A percentile compares a stretch with the other conserved stretches of the same genome.
phyloP scores from a whole-genome alignment of 257 asterid species.

The Coffea eugenioides region DNA sequence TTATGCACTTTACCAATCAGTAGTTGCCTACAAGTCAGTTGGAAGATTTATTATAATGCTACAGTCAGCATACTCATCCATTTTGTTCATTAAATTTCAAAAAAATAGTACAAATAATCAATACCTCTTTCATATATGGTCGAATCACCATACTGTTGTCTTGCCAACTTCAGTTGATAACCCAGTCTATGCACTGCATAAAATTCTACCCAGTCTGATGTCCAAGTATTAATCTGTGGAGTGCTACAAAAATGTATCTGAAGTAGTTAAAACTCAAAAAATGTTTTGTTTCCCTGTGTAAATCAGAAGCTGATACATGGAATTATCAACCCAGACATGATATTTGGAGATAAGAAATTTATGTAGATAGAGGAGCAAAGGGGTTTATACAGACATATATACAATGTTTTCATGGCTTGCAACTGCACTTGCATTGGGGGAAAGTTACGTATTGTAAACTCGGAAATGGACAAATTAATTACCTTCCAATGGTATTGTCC shows the following conservation, averaged over 20 bases:
- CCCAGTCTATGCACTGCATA: conserved; percentile 87
- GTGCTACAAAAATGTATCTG: conserved; percentile 55
- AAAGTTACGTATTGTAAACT: neutral
- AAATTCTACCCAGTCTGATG: conserved; percentile 77
- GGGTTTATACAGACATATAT: neutral
- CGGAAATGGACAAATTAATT: neutral
- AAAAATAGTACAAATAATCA: neutral
- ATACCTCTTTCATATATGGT: conserved; percentile 79
- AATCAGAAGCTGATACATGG: neutral
- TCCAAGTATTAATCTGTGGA: conserved; percentile 94
- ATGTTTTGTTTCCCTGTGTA: neutral
- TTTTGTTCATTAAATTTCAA: neutral
- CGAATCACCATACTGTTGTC: conserved; percentile 79
- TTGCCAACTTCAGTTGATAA: conserved; percentile 75
- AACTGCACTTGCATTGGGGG: neutral
- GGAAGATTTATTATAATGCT: too few species aligned
- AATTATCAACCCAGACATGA: neutral
- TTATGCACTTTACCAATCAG: neutral
- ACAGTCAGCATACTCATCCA: neutral
- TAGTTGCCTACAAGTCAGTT: neutral
- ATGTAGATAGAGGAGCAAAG: neutral
- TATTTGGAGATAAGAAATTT: neutral
- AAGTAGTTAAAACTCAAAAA: neutral
- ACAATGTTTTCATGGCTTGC: neutral
- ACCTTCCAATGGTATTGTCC: conserved; percentile 95